Base-by-base conservation (phyloP, 1,139 yeast genomes). In the Sugiyamaella neomexicana region DNA sequence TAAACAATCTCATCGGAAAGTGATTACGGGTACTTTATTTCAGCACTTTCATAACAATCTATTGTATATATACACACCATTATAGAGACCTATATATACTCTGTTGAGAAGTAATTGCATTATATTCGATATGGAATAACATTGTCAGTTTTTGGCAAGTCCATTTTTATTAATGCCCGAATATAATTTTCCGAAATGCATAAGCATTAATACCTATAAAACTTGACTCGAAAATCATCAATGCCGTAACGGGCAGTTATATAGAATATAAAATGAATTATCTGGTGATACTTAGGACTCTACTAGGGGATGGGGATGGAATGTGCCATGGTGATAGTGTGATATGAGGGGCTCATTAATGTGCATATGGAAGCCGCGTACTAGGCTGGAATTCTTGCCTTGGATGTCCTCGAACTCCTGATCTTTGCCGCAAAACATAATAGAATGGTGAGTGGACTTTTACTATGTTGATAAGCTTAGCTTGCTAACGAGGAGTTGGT, bases 1-100 rank as follows among this genome's bases (percentile, higher is more conserved):
- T 16, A 42, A 25, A 25, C 20, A 13, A 12, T 34, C 34, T 44
- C 47, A 44, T 44, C 31, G 10, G 39, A 12, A 44, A 38, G 17
- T 17, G 23, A 12, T 32, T 34, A 20, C 25, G 25, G 25, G n/a
- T n/a, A n/a, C n/a, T n/a, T 12, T 12, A 6, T 16, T 16, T 15
- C 17, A 12, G 9, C n/a, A 5, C 9, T 38, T n/a, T 17, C 17
- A 9, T 38, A 38, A 7, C 6, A 38, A 25, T 16, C 16, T 38
- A 38, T 38, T 38, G n/a, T 16, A 6, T 38, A 17, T 38, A 15
- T 17, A 15, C 41, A 17, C 25, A 5, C 5, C 25, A 20, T 20
- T 20, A 20, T 20, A 20, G 3, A 5, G 25, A 8, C 7, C 15
- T 17, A 38, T 15, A 12, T 34, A 34, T 34, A 34, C 13, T n/a